phyloP scores from a whole-genome alignment of 371 early-diverging fungal genomes.

The Mortierella sp. region DNA sequence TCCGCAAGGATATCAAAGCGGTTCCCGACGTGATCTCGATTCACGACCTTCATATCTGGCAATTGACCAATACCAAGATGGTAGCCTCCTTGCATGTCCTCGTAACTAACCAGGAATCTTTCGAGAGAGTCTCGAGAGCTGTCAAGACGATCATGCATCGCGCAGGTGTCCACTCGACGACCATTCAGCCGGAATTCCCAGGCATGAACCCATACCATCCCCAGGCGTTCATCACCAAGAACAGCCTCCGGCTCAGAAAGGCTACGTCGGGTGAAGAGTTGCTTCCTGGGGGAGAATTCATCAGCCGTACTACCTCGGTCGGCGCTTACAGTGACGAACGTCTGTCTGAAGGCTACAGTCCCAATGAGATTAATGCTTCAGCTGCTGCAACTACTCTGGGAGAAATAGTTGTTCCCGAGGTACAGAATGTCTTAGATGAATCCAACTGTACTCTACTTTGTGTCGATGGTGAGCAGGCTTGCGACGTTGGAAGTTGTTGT shows the following conservation, averaged over 20 bases:
- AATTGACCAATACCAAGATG: slow-evolving; percentile 86
- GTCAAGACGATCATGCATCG: slow-evolving; percentile 82
- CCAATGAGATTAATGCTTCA: not conserved
- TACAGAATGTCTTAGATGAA: slow-evolving; percentile 12
- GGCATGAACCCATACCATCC: slow-evolving; percentile 34
- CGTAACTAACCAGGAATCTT: slow-evolving; percentile 66
- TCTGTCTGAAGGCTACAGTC: slow-evolving; percentile 1
- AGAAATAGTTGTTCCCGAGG: not conserved
- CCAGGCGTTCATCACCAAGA: not conserved
- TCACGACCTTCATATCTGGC: slow-evolving; percentile 97
- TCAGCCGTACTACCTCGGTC: slow-evolving; percentile 16
- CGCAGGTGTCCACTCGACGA: slow-evolving; percentile 88
- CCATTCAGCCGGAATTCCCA: slow-evolving; percentile 91
- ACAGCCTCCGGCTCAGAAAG: slow-evolving; percentile 9
- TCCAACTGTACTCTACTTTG: slow-evolving; percentile 38
- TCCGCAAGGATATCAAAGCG: slow-evolving; percentile 71
- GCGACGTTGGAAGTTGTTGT: slow-evolving; percentile 47
- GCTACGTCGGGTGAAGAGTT: slow-evolving; percentile 20
- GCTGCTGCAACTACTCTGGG: not conserved
- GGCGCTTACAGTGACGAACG: slow-evolving; percentile 26
- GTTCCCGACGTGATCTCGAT: slow-evolving; percentile 78
- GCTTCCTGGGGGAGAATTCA: slow-evolving; percentile 7
- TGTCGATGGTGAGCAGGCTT: slow-evolving; percentile 43
- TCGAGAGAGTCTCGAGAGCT: slow-evolving; percentile 73
- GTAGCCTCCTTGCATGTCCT: slow-evolving; percentile 89